A percentile compares a stretch with the other conserved stretches of the same genome.
phyloP scores from a whole-genome alignment of 164 flowering plant species.

The Nymphaea thermarum region DNA sequence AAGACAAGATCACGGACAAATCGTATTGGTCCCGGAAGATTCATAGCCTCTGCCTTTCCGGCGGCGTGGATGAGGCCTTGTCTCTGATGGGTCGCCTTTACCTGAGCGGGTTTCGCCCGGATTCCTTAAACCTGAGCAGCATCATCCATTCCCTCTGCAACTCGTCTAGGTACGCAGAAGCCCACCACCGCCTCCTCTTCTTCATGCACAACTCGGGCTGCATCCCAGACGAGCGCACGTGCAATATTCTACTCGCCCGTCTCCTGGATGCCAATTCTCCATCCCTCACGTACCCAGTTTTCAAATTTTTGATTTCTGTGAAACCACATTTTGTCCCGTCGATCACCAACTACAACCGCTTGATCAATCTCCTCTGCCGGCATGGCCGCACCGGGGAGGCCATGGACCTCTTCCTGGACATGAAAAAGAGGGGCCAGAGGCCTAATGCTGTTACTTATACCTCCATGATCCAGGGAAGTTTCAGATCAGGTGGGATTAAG shows the following conservation, averaged over 20 bases:
- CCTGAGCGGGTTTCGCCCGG: slow-evolving; percentile 47
- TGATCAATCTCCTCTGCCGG: slow-evolving; percentile 55
- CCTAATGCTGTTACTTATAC: slow-evolving; percentile 67
- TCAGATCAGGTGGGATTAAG: slow-evolving; percentile 35
- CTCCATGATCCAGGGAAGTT: slow-evolving; percentile 54
- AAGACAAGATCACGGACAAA: slow-evolving; percentile 19
- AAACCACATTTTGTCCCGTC: slow-evolving; percentile 70
- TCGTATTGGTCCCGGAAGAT: slow-evolving; percentile 50
- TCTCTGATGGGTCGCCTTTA: slow-evolving; percentile 46
- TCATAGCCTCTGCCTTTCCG: slow-evolving; percentile 46
- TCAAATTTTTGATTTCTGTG: slow-evolving; percentile 20
- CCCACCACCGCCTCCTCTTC: slow-evolving; percentile 44
- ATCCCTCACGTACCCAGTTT: slow-evolving; percentile 20
- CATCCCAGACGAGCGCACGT: slow-evolving; percentile 68
- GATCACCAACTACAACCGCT: slow-evolving; percentile 55
- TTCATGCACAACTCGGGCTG: slow-evolving; percentile 24
- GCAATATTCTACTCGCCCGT: slow-evolving; percentile 70
- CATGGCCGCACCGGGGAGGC: slow-evolving; percentile 21
- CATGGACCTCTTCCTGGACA: slow-evolving; percentile 40
- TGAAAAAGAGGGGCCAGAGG: slow-evolving; percentile 44
- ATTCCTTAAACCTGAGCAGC: slow-evolving; percentile 56
- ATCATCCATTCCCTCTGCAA: slow-evolving; percentile 67
- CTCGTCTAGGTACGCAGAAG: slow-evolving; percentile 54
- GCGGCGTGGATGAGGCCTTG: slow-evolving; percentile 52
- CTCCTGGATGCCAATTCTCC: slow-evolving; percentile 49